These are phyloP conservation scores for Cucumis variabilis DNA, from an alignment of 331 rosid species.

Conservation along the genomic window DNA sequence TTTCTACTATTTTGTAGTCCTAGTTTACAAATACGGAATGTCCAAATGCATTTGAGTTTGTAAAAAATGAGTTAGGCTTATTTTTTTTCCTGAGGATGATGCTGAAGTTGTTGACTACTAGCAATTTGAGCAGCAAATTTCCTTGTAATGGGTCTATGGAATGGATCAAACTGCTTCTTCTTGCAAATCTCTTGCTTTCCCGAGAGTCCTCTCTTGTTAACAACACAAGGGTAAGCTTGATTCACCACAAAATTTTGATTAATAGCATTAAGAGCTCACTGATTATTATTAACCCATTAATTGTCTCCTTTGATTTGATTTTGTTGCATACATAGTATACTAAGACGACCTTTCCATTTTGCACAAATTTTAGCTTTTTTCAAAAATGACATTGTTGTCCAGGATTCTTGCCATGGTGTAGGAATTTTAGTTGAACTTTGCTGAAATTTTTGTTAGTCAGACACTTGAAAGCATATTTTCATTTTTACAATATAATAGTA, in stretches of 20 bases:
- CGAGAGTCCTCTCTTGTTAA: constrained; percentile 76
- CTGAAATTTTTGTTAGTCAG: no score
- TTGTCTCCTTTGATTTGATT: no score
- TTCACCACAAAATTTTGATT: constrained; percentile 63
- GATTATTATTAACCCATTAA: constrained; percentile 3
- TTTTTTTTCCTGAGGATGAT: constrained; percentile 55
- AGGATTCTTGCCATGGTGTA: no score
- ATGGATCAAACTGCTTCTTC: constrained; percentile 92
- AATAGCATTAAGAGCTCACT: constrained; percentile 31
- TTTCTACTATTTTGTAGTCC: constrained; percentile 57
- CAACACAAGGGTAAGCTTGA: constrained; percentile 77
- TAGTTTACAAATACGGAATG: constrained; percentile 73
- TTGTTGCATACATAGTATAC: no score
- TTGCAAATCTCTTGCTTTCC: constrained; percentile 62
- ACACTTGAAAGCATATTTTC: no score
- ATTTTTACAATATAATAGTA: no score
- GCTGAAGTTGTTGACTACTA: constrained; percentile 47
- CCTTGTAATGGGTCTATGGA: constrained; percentile 95
- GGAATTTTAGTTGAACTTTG: no score
- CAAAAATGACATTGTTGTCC: no score
- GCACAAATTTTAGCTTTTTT: no score
- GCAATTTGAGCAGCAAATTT: constrained; percentile 89
- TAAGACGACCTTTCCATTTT: no score
- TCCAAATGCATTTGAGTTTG: constrained; percentile 63
- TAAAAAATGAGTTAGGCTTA: constrained; percentile 31